A percentile compares a stretch with the other conserved stretches of the same genome.
Evolutionary conservation across 768 basidiomycete species (phyloP).

Genomic region (Suillus fuscotomentosus): DNA sequence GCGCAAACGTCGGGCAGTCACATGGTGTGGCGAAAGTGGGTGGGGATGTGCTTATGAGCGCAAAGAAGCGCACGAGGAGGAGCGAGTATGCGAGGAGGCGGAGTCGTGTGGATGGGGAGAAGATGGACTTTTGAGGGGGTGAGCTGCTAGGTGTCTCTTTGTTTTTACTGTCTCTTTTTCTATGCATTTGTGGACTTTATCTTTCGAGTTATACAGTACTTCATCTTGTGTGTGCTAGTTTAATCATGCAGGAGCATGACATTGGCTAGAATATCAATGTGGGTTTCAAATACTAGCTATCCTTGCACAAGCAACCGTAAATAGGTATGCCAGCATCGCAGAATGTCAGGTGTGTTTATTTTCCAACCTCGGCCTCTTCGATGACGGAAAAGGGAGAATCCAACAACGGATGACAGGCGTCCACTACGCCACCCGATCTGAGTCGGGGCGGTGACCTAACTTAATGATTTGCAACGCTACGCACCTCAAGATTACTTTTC

Average conservation of each 20-base stretch:
- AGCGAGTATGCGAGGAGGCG: slow-evolving; percentile 68
- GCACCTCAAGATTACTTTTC: background rate
- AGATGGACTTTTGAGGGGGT: slow-evolving; percentile 13
- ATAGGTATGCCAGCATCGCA: background rate
- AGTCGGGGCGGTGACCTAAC: background rate
- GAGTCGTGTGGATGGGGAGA: slow-evolving; percentile 36
- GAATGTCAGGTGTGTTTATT: background rate
- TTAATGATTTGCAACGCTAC: background rate
- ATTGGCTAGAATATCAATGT: background rate
- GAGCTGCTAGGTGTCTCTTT: background rate
- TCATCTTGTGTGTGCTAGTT: background rate
- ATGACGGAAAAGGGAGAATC: background rate
- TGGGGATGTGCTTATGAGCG: slow-evolving; percentile 52
- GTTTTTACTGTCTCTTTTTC: slow-evolving; percentile 4
- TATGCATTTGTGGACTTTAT: slow-evolving; percentile 13
- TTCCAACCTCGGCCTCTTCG: background rate
- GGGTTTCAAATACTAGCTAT: background rate
- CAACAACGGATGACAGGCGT: background rate
- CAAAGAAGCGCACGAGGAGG: slow-evolving; percentile 72
- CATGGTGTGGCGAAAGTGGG: slow-evolving; percentile 23
- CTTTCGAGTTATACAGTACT: slow-evolving; percentile 2
- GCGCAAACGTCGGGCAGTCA: slow-evolving; percentile 30
- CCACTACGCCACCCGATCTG: background rate
- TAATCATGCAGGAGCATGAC: background rate
- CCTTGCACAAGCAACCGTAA: background rate